Evolutionary conservation across 306 rosid genomes (phyloP), one percentile per base, ranked within the genome.

Genomic region (Inga leiocalycina): DNA sequence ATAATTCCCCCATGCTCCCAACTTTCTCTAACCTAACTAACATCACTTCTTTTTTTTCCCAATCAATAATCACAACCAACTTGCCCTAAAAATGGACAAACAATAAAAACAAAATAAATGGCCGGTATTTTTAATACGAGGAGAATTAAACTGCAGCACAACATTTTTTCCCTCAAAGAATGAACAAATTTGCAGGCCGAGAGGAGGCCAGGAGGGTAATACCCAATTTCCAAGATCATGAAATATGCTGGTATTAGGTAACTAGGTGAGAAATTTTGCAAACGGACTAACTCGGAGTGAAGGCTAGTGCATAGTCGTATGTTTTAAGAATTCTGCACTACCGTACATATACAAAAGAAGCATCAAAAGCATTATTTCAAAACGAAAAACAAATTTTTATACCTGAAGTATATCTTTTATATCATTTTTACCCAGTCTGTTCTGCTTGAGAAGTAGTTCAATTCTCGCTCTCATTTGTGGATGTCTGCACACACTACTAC

Each of bases 331-430:
- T 68, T 68, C 48, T 15, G 46, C 30, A 69, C 22, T 39, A 20
- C 5, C 12, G 49, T 35, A 68, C 16, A 41, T 32, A 32, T 5
- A 39, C 49, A 69, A 73, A 78, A 14, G 39, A 67, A 67, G 49
- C 19, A 37, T 39, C 49, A 65, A 79, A 24, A 8, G 19, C 13
- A 68, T 34, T 19, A 41, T 32, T 71, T 82, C 71, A 52, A 20
- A 61, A n/a, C 17, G 59, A 65, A 41, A 48, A 17, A 39, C 3
- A 22, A 78, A 85, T 56, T 51, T 67, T 79, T 45, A 34, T 81
- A 95, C 99, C 97, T 92, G 94, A 81, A 95, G 97, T 82, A 95
- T 91, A 77, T 90, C 94, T 84, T 89, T 89, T 79, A 95, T 45
- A 84, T 92, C 91, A 64, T 91, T 84, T 87, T 80, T 88, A 76